Evolutionary conservation across 2,329 filamentous ascomycete genomes (phyloP).

Genomic region (Botrytis porri): DNA sequence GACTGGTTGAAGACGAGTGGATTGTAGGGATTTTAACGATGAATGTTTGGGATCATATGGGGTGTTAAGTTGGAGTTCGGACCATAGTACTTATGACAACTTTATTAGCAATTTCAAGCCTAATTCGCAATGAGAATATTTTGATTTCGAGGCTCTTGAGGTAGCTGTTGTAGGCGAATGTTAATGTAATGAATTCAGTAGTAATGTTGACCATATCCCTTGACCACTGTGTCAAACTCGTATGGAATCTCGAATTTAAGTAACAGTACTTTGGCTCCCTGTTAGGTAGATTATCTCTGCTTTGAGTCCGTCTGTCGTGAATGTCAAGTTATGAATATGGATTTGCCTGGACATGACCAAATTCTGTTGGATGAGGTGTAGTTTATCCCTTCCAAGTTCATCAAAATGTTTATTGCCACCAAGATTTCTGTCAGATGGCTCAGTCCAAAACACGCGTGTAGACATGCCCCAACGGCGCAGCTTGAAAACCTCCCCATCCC

Average conservation of each 20-base stretch:
- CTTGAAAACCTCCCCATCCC: background rate
- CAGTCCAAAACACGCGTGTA: background rate
- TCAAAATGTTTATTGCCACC: background rate
- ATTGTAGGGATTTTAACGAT: slow-evolving; percentile 1
- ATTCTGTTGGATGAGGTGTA: background rate
- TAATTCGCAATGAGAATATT: background rate
- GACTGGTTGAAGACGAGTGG: slow-evolving; percentile 44
- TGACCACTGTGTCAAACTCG: background rate
- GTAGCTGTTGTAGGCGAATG: background rate
- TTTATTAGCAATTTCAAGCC: background rate
- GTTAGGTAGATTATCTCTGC: background rate
- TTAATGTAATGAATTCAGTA: background rate
- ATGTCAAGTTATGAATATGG: background rate
- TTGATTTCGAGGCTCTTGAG: background rate
- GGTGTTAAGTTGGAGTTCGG: slow-evolving; percentile 1
- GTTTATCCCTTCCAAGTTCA: background rate
- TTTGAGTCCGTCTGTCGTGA: background rate
- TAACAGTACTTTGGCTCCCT: background rate
- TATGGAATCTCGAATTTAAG: background rate
- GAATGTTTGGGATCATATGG: background rate
- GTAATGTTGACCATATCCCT: background rate
- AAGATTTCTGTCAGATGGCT: background rate
- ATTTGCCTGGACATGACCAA: background rate
- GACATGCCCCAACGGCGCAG: background rate
- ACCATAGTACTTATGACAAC: background rate